phyloP scores from a whole-genome alignment of 2,329 filamentous ascomycete genomes.

The Alternaria brassicicola region DNA sequence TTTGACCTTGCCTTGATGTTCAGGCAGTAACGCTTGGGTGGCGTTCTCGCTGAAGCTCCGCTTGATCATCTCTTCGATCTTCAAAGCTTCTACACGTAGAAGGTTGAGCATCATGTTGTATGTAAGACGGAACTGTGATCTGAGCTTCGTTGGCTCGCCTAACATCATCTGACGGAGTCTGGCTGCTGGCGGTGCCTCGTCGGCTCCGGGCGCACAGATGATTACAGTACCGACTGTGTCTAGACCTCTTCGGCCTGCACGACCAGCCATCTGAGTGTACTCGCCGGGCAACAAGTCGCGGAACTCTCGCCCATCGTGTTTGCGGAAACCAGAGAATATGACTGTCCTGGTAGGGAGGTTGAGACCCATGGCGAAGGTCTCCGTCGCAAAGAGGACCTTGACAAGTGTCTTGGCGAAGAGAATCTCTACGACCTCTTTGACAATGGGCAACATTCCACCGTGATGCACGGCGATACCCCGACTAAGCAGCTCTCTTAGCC shows the following conservation, averaged over 20 bases:
- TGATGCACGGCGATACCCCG: conserved; percentile 96
- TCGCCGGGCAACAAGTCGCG: conserved; percentile 91
- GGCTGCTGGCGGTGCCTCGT: conserved; percentile 85
- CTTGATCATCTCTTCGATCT: conserved; percentile 99
- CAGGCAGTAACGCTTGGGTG: conserved; percentile 89
- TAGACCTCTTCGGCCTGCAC: conserved; percentile 89
- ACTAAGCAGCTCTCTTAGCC: conserved; percentile 81
- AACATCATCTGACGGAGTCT: conserved; percentile 93
- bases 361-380: conserved; percentile 98
- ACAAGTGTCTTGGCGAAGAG: conserved; percentile 93
- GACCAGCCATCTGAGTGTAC: conserved; percentile 98
- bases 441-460: conserved; percentile 90
- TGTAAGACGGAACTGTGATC: conserved; percentile 94
- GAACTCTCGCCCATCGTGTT: conserved; percentile 92
- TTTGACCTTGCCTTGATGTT: conserved; percentile 94
- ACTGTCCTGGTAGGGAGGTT: conserved; percentile 96
- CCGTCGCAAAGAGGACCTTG: conserved; percentile 95
- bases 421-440: conserved; percentile 97
- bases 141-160: conserved; percentile 90
- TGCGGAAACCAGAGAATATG: conserved; percentile 95
- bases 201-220: conserved; percentile 79
- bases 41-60: conserved; percentile 98
- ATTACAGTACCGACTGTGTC: conserved; percentile 94
- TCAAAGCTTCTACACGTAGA: conserved; percentile 90
- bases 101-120: conserved; percentile 99